Evolutionary conservation across 1,284 basidiomycete species (phyloP).

Genomic region (Ustilago shanxiensis): DNA sequence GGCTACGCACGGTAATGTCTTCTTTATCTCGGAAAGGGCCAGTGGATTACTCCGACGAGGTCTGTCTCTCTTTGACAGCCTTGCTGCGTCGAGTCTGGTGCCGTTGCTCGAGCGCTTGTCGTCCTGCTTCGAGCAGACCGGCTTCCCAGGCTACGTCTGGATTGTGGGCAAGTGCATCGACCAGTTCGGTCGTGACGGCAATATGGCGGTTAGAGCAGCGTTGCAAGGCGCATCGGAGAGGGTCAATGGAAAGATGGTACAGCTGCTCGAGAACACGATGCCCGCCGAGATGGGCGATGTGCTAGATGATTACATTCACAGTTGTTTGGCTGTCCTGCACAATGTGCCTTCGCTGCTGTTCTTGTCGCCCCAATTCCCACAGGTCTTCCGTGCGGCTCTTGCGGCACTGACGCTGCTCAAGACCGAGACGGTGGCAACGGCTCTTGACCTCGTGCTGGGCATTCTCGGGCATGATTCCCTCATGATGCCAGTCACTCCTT

Average conservation of each 20-base stretch:
- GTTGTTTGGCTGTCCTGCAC: conserved; percentile 80
- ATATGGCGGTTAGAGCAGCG: conserved; percentile 37
- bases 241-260: conserved; percentile 54
- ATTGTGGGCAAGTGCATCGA: conserved; percentile 82
- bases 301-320: conserved; percentile 92
- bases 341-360: conserved; percentile 79
- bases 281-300: conserved; percentile 73
- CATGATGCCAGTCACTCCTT: conserved; percentile 35
- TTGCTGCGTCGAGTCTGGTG: conserved; percentile 79
- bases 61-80: conserved; percentile 82
- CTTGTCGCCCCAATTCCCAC: conserved; percentile 73
- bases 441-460: conserved; percentile 83
- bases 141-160: conserved; percentile 92
- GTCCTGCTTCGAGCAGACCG: conserved; percentile 82
- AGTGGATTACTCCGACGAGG: conserved; percentile 90
- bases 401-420: conserved; percentile 57
- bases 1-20: conserved; percentile 81
- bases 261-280: conserved; percentile 50
- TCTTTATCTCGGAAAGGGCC: conserved; percentile 84
- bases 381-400: conserved; percentile 59
- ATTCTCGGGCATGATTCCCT: conserved; percentile 77
- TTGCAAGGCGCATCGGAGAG: conserved; percentile 58
- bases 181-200: conserved; percentile 50
- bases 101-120: conserved; percentile 82
- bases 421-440: conserved; percentile 82